Base-by-base conservation (phyloP, 2,329 filamentous ascomycete genomes). In the Penicillium sclerotiorum region DNA sequence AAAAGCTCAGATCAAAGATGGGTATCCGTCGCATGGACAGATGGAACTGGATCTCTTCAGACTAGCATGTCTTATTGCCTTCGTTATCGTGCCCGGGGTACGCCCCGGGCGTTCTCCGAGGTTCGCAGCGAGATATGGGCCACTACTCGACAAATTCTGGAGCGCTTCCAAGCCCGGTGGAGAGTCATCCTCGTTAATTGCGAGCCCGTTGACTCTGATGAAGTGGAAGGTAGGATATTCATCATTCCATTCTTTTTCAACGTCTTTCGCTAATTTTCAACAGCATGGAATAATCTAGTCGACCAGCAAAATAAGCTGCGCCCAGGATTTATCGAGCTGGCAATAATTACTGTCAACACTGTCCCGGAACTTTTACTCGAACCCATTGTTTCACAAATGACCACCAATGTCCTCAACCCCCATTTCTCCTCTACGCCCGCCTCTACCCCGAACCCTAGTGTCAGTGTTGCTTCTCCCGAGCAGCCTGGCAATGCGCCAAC, bases 1-100 rank as follows among this genome's bases (percentile, higher is more conserved):
- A 67, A 75, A 28, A 84, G 80, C 54, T 58, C 74, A 8, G 80
- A 84, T 56, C 74, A 78, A 22, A 71, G 75, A 17, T 86, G 83
- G 83, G 59, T 85, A 20, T 80, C 77, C 6, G 81, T 77, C 4
- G 78, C 79, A 1, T 86, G 83, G 83, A 80, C 78, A 1, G 81
- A 86, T 65, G 79, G 73, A 50, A 75, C 72, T 21, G 83, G 83
- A 8, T 74, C 73, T 32, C 74, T 81, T 33, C 79, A 83, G 53
- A 72, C 76, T 17, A 77, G 69, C 2, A 75, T 78, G 50, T 78
- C 81, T 0, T 85, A 84, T 57, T 80, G 79, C 52, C 63, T 84
- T 59, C 64, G 74, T 59, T 60, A 72, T 68, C 55, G 69, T 62
- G 52, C 64, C 17, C 65, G 64, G 20, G 60, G 54, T 39, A 53